These are phyloP conservation scores for Aspergillus hortae DNA, from an alignment of 2,329 filamentous ascomycete species.

Conservation along the genomic window DNA sequence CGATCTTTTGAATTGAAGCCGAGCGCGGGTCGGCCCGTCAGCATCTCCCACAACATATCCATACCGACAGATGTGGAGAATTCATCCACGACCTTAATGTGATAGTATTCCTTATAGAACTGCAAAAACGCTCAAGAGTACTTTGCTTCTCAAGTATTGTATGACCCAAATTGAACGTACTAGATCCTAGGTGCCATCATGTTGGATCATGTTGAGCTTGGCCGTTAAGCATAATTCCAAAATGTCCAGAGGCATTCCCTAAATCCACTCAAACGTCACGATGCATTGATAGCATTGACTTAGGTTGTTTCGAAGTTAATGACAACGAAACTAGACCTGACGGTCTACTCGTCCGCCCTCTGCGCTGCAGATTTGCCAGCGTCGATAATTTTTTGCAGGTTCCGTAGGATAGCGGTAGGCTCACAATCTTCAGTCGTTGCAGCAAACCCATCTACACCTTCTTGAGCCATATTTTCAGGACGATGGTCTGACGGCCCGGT, in stretches of 20 bases:
- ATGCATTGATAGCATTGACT: too few species aligned
- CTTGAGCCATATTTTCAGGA: not conserved
- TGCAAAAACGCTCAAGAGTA: not conserved
- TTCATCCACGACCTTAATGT: too few species aligned
- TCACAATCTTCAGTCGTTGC: not conserved
- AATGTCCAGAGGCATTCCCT: too few species aligned
- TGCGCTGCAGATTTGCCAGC: not conserved
- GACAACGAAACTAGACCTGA: not conserved
- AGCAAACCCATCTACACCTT: not conserved
- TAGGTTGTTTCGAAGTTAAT: not conserved
- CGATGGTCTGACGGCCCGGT: not conserved
- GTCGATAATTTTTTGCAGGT: constrained; percentile 6
- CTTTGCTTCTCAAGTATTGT: not conserved
- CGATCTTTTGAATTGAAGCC: constrained; percentile 1
- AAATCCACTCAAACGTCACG: not conserved
- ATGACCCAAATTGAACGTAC: too few species aligned
- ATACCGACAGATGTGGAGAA: not conserved
- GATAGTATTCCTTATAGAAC: not conserved
- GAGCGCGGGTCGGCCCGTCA: constrained; percentile 15
- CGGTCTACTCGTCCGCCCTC: not conserved
- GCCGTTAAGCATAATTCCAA: too few species aligned
- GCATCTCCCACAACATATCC: not conserved
- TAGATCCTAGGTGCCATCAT: too few species aligned
- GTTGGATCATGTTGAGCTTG: too few species aligned
- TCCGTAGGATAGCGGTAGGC: constrained; percentile 2